These are phyloP conservation scores for Rhodotorula glutinis DNA, from an alignment of 1,284 basidiomycete species.

Conservation along the genomic window DNA sequence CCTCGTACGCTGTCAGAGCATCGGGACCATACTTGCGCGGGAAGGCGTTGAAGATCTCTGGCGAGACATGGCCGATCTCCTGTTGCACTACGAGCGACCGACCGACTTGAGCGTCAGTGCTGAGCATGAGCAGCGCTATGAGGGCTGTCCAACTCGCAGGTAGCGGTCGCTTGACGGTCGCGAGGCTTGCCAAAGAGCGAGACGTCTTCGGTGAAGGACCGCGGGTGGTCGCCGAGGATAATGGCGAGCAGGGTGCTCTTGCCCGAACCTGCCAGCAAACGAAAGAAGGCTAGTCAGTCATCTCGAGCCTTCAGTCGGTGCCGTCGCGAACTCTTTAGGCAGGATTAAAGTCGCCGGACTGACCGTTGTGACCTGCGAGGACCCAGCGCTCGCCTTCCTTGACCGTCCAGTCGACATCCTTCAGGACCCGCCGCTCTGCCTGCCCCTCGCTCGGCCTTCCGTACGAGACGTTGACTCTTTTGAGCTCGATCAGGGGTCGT, in stretches of 20 bases:
- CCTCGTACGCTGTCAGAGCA: conserved; percentile 67
- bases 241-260: conserved; percentile 94
- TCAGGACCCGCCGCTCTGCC: conserved; percentile 60
- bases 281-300: too few relatives aligned
- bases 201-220: conserved; percentile 74
- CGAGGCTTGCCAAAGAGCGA: conserved; percentile 42
- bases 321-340: too few relatives aligned
- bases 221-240: conserved; percentile 89
- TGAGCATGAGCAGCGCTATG: fast-evolving
- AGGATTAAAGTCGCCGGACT: too few relatives aligned
- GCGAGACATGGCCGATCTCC: conserved; percentile 74
- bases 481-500: conserved; percentile 58
- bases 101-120: neutral
- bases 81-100: conserved; percentile 47
- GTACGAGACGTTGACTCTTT: conserved; percentile 70
- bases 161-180: conserved; percentile 37
- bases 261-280: conserved; percentile 74
- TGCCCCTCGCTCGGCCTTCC: conserved; percentile 39
- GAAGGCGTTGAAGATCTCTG: conserved; percentile 87
- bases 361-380: conserved; percentile 79
- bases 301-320: too few relatives aligned
- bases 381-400: conserved; percentile 78
- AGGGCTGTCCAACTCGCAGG: conserved; percentile 2
- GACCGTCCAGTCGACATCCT: conserved; percentile 74
- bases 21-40: conserved; percentile 60